Percentiles rank a stretch among this genome's conserved stretches.
These are phyloP conservation scores for Sporothrix luriei DNA, from an alignment of 2,329 filamentous ascomycete genomes.

Conservation along the genomic window DNA sequence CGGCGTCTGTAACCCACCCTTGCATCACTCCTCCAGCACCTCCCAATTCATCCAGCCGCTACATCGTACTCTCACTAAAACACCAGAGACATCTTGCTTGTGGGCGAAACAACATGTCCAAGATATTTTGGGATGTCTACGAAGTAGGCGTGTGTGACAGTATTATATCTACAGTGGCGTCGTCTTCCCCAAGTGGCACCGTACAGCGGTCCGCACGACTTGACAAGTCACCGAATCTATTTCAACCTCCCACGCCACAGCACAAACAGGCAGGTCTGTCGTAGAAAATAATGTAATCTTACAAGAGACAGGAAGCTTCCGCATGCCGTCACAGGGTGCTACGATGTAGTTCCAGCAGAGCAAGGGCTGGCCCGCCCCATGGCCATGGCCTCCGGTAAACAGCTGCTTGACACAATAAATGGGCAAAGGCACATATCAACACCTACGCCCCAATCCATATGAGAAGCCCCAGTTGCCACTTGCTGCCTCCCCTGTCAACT, in stretches of 20 bases:
- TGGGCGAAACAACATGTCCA: background rate
- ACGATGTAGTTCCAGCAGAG: background rate
- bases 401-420: constrained; percentile 6
- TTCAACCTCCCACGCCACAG: background rate
- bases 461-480: background rate
- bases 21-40: background rate
- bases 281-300: background rate
- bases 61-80: no score
- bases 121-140: background rate
- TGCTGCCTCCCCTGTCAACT: background rate
- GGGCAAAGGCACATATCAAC: background rate
- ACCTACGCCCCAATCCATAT: background rate
- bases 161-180: background rate
- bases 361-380: background rate
- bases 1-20: constrained; percentile 18
- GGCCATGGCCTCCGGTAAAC: background rate
- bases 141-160: no score
- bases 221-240: background rate
- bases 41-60: background rate
- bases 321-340: constrained; percentile 12
- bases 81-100: no score
- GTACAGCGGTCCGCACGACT: background rate
- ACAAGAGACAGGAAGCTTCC: constrained; percentile 3
- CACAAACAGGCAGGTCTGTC: background rate
- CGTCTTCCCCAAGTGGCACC: background rate